Base-by-base conservation (phyloP, 164 flowering plant species). In the Amborella trichopoda region DNA sequence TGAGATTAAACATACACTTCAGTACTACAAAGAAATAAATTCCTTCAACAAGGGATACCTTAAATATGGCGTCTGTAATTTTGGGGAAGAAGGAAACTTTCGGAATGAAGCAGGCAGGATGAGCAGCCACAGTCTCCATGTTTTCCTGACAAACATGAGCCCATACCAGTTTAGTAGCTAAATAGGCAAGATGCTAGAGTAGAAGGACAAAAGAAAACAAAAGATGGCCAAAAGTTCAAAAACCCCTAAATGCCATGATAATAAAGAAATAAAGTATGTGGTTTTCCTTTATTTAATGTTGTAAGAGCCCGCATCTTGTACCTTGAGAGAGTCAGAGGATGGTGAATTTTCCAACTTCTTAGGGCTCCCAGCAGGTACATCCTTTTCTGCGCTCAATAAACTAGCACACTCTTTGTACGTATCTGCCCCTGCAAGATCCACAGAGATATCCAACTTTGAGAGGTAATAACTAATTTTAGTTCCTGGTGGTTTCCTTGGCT, bases 371-470 rank as follows among this genome's bases (percentile, higher is more conserved):
- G 38, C 59, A 50, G 40, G 43, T 14, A 48, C 18, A 32, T 48
- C 48, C 44, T 49, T 46, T 19, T 65, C 77, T n/a, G 26, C 24
- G 28, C 43, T 56, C 44, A 68, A 21, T 52, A 78, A 38, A 45
- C 58, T 60, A 54, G 53, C 52, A 54, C 74, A 87, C 53, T 72
- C 65, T 27, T 61, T 37, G 55, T 71, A 79, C 67, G 75, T 28
- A 28, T 81, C 87, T 8, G 83, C 69, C 51, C 44, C 27, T 24
- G 75, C 41, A 64, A 88, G 81, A 44, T 76, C 86, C 17, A 51
- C 52, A 28, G 96, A 88, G 37, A 88, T 76, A 45, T 88, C 89
- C 60, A 88, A 78, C 68, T 70, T 80, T 44, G 91, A 71, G 46
- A 88, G 81, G 64, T 84, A 88, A 25, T 26, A 27, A 46, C 55